phyloP scores from a whole-genome alignment of 805 yeast species.

The Suhomyces pyralidae region DNA sequence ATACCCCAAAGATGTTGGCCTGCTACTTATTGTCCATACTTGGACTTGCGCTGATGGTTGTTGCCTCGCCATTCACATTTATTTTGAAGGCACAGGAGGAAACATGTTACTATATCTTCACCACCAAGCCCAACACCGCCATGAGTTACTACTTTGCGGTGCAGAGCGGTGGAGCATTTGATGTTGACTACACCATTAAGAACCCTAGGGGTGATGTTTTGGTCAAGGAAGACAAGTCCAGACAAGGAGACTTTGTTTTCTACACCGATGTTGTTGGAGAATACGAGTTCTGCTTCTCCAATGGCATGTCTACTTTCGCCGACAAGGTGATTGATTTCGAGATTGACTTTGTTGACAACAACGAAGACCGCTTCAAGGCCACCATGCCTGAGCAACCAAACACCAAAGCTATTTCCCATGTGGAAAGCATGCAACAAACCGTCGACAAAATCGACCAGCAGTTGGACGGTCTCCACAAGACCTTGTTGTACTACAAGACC shows the following conservation, averaged over 20 bases:
- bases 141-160: conserved; percentile 82
- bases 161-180: conserved; percentile 75
- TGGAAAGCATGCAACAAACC: conserved; percentile 50
- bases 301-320: conserved; percentile 76
- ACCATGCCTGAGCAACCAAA: conserved; percentile 54
- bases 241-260: conserved; percentile 79
- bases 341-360: conserved; percentile 48
- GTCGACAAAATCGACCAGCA: conserved; percentile 59
- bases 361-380: conserved; percentile 48
- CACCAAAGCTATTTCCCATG: conserved; percentile 49
- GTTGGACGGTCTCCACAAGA: conserved; percentile 52
- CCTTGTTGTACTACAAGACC: conserved; percentile 79
- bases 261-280: conserved; percentile 68
- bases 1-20: conserved; percentile 1
- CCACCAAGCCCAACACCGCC: conserved; percentile 54
- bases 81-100: conserved; percentile 71
- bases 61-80: conserved; percentile 65
- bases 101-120: conserved; percentile 69
- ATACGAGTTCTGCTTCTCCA: conserved; percentile 82
- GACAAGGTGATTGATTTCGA: conserved; percentile 86
- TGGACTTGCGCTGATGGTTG: conserved; percentile 29
- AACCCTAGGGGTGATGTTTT: conserved; percentile 57
- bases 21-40: conserved; percentile 10
- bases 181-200: conserved; percentile 65
- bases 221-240: conserved; percentile 55